Conservation (phyloP, 306 rosid species). For the Begonia loranthoides region DNA sequence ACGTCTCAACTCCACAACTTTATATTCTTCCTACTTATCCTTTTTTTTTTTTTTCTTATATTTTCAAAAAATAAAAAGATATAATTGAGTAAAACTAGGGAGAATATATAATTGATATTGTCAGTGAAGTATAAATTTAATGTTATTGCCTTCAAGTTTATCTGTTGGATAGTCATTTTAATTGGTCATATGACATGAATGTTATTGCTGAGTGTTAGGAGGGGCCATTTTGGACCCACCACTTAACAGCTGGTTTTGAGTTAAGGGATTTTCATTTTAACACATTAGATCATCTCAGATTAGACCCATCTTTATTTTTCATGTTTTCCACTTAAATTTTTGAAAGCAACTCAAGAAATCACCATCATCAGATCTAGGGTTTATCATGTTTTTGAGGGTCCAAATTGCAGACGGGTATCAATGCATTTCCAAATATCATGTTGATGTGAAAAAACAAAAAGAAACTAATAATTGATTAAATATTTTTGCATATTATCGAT, state of each 20-base stretch:
- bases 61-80: too few relatives aligned
- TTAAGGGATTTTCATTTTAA: slow-evolving; percentile 36
- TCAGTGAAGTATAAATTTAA: not conserved
- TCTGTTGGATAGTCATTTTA: too few relatives aligned
- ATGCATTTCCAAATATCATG: too few relatives aligned
- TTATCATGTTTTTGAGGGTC: too few relatives aligned
- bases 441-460: slow-evolving; percentile 1
- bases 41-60: not conserved
- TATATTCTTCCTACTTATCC: slow-evolving; percentile 20
- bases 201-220: too few relatives aligned
- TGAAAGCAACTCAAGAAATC: slow-evolving; percentile 28
- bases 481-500: slow-evolving; percentile 7
- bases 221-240: slow-evolving; percentile 23
- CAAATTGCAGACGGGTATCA: too few relatives aligned
- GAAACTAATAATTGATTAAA: slow-evolving; percentile 9
- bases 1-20: slow-evolving; percentile 13
- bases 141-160: too few relatives aligned
- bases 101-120: too few relatives aligned
- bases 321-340: slow-evolving; percentile 31
- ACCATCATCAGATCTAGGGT: slow-evolving; percentile 3
- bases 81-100: too few relatives aligned
- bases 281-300: too few relatives aligned
- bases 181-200: slow-evolving; percentile 16
- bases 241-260: slow-evolving; percentile 39
- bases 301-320: slow-evolving; percentile 13